These are phyloP conservation scores for Seiridium cupressi DNA, from an alignment of 2,329 filamentous ascomycete species.

Conservation along the genomic window DNA sequence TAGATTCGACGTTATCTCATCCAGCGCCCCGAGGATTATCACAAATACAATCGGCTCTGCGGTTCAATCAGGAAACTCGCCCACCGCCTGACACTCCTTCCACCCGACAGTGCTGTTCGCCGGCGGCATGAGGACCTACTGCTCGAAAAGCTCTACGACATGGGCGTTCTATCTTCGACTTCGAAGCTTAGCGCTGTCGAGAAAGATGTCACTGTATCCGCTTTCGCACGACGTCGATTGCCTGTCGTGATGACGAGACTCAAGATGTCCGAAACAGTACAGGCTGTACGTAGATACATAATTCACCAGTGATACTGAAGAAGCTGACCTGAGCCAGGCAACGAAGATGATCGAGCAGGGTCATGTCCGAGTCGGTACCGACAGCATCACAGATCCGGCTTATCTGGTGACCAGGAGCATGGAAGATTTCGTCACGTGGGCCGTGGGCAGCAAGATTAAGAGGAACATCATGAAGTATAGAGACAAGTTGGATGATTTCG, in stretches of 20 bases:
- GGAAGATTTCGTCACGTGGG: conserved; percentile 97
- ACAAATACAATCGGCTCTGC: conserved; percentile 61
- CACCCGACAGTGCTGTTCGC: conserved; percentile 73
- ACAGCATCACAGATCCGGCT: conserved; percentile 85
- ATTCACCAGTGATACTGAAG: too few relatives aligned
- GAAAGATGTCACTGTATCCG: conserved; percentile 82
- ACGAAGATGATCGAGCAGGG: conserved; percentile 91
- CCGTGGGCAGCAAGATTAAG: conserved; percentile 96
- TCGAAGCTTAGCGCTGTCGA: conserved; percentile 84
- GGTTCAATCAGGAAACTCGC: conserved; percentile 87
- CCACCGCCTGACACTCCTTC: conserved; percentile 81
- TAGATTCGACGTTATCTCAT: conserved; percentile 71
- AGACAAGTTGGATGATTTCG: conserved; percentile 94
- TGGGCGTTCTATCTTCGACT: conserved; percentile 77
- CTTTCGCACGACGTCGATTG: conserved; percentile 79
- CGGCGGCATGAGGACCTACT: conserved; percentile 83
- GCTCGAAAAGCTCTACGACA: conserved; percentile 88
- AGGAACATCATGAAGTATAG: conserved; percentile 91
- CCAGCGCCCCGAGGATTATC: conserved; percentile 85
- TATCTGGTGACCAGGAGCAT: conserved; percentile 85
- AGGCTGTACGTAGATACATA: conserved; percentile 47
- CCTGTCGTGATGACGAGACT: conserved; percentile 89
- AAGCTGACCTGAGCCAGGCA: conserved; percentile 24
- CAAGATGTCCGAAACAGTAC: conserved; percentile 88
- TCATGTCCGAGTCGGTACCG: conserved; percentile 86